phyloP scores from a whole-genome alignment of 2,329 filamentous ascomycete genomes.

The Aspergillus terreus region DNA sequence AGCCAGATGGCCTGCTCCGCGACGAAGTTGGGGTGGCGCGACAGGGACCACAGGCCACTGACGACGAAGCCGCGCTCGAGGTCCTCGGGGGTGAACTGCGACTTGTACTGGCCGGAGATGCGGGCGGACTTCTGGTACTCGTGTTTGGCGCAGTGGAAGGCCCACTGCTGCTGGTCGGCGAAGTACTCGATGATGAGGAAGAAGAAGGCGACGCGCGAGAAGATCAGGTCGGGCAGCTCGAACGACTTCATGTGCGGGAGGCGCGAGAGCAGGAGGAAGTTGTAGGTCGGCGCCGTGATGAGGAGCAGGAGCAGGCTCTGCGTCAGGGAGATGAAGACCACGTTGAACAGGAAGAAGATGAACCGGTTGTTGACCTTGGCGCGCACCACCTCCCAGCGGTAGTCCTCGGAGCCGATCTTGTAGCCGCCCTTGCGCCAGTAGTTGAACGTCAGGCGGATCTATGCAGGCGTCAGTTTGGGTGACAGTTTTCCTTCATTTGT shows the following conservation, averaged over 20 bases:
- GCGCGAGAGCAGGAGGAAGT: conserved; percentile 69
- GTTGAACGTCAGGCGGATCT: conserved; percentile 86
- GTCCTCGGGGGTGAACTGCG: conserved; percentile 62
- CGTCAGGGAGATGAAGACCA: conserved; percentile 79
- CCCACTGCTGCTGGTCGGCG: conserved; percentile 91
- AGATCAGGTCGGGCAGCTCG: conserved; percentile 57
- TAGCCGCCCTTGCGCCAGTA: conserved; percentile 97
- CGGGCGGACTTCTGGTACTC: conserved; percentile 70
- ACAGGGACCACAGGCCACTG: conserved; percentile 79
- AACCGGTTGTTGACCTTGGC: conserved; percentile 65
- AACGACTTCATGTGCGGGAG: conserved; percentile 54
- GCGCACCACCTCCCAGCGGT: conserved; percentile 81
- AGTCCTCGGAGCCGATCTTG: conserved; percentile 83
- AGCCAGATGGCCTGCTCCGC: conserved; percentile 92
- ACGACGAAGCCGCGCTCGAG: conserved; percentile 88
- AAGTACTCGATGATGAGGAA: conserved; percentile 68
- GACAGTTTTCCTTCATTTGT: not conserved
- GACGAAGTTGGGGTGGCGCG: conserved; percentile 90
- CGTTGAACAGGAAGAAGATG: conserved; percentile 79
- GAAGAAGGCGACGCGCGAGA: conserved; percentile 53
- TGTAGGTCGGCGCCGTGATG: conserved; percentile 77
- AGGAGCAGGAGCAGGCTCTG: conserved; percentile 80
- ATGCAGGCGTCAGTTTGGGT: conserved; percentile 17
- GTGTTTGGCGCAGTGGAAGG: conserved; percentile 77
- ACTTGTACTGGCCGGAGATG: conserved; percentile 54